Conservation (phyloP, 2,329 filamentous ascomycete genomes). For the Aspergillus pseudoviridinutans region DNA sequence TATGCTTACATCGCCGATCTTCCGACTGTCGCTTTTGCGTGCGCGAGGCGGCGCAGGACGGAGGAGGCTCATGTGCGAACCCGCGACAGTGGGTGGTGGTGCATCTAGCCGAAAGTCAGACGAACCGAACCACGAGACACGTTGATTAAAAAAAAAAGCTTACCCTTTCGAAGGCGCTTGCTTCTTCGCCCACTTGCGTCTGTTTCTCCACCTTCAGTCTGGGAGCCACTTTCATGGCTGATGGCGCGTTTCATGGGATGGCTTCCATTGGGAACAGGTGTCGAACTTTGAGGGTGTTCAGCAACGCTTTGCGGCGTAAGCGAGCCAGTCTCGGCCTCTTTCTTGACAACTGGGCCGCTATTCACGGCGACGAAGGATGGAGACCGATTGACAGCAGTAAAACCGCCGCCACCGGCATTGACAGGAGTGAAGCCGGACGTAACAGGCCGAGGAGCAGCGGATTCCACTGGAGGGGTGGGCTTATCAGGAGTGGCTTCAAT, state of each 20-base stretch:
- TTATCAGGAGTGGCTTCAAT: slow-evolving; percentile 29
- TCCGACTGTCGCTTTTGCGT: slow-evolving; percentile 52
- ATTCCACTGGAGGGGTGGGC: slow-evolving; percentile 33
- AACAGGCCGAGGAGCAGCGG: slow-evolving; percentile 37
- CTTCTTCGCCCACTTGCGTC: slow-evolving; percentile 73
- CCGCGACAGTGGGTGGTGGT: slow-evolving; percentile 69
- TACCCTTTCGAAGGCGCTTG: slow-evolving; percentile 88
- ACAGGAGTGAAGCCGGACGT: slow-evolving; percentile 66
- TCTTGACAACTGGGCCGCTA: slow-evolving; percentile 42
- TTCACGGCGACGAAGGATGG: slow-evolving; percentile 43
- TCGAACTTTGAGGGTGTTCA: slow-evolving; percentile 59
- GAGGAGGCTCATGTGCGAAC: slow-evolving; percentile 94
- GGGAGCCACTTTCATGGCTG: slow-evolving; percentile 52
- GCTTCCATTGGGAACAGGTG: slow-evolving; percentile 48
- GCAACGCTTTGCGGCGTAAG: slow-evolving; percentile 62
- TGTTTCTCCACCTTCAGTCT: slow-evolving; percentile 47
- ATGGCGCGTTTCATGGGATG: slow-evolving; percentile 73
- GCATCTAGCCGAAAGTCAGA: slow-evolving; percentile 35
- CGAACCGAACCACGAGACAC: background rate
- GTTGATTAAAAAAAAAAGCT: slow-evolving; percentile 16
- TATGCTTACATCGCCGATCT: slow-evolving; percentile 53
- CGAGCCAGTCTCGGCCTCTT: slow-evolving; percentile 53
- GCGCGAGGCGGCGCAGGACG: slow-evolving; percentile 67
- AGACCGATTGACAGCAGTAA: slow-evolving; percentile 57
- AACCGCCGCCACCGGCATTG: slow-evolving; percentile 54